Conservation (phyloP, 345 rosid genomes). For the Eucalyptus paniculata region DNA sequence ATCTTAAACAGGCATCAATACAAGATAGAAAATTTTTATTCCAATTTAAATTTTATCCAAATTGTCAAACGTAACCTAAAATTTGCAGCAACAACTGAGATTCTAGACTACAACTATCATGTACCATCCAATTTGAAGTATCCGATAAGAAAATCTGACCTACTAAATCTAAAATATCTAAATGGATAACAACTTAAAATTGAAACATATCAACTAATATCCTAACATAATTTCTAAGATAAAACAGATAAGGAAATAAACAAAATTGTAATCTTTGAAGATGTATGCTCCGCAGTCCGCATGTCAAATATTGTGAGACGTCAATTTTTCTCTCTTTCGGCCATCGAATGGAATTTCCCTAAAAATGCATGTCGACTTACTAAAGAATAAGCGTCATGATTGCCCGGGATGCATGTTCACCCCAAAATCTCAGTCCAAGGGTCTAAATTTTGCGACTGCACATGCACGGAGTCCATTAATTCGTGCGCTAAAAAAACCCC, state of each 20-base stretch:
- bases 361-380: not conserved
- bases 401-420: not conserved
- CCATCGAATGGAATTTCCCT: not conserved
- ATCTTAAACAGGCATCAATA: no score
- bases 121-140: not conserved
- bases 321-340: not conserved
- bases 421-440: not conserved
- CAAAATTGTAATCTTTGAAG: not conserved
- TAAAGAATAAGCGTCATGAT: not conserved
- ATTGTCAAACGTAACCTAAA: no score
- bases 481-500: not conserved
- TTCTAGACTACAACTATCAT: not conserved
- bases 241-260: not conserved
- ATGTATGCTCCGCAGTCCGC: not conserved
- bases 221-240: not conserved
- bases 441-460: not conserved
- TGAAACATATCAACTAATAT: not conserved
- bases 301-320: not conserved
- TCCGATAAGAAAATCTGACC: not conserved
- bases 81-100: not conserved
- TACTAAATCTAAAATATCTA: not conserved
- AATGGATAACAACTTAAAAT: not conserved
- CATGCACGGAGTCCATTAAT: not conserved
- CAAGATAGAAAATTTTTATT: no score
- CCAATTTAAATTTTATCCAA: no score